Evolutionary conservation across 2,329 filamentous ascomycete genomes (phyloP), one percentile per base, ranked within the genome.

Genomic region (Fusarium albidum): DNA sequence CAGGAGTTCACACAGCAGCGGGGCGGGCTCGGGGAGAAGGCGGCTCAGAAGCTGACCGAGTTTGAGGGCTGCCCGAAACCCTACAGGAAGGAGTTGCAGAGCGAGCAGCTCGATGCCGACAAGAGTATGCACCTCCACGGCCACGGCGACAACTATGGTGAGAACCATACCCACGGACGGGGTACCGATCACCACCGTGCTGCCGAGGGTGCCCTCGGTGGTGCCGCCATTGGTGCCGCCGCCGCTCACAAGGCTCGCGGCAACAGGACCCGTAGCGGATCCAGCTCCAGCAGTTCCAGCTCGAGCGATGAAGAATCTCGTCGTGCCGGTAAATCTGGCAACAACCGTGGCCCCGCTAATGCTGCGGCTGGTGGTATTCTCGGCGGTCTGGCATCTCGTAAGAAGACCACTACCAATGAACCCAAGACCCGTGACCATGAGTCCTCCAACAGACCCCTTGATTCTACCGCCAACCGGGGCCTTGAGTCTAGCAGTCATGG

Each of bases 61-160:
- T 88, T 86, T 53, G 79, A 82, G 34, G 87, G 87, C 10, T 85
- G 86, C 58, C 86, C 86, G 5, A 78, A 79, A 40, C 55, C 55
- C 3, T 61, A 59, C 17, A 41, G 49, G 6, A 28, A 34, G 32
- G 47, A 48, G 4, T 38, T 59, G 1, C 54, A 55, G 27, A 21
- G 10, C 2, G 55, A 66, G 38, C 58, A 52, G 8, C 46, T 48
- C 2, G 53, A 50, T 8, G 53, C 49, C n/a, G 63, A 63, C 3
- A 61, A 42, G 42, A 45, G 31, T 11, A 55, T 64, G 52, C 61
- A 65, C 2, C 25, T 64, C 3, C 61, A 62, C 21, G 37, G 39
- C 5, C 55, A 46, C 3, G 51, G 51, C 4, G 27, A 62, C 11
- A 59, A 59, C 11, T 59, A 62, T 3, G 59, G 59, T 3, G 57